A percentile compares a stretch with the other conserved stretches of the same genome.
These are phyloP conservation scores for Petunia hybrid DNA, from an alignment of 305 asterid species.

Conservation along the genomic window DNA sequence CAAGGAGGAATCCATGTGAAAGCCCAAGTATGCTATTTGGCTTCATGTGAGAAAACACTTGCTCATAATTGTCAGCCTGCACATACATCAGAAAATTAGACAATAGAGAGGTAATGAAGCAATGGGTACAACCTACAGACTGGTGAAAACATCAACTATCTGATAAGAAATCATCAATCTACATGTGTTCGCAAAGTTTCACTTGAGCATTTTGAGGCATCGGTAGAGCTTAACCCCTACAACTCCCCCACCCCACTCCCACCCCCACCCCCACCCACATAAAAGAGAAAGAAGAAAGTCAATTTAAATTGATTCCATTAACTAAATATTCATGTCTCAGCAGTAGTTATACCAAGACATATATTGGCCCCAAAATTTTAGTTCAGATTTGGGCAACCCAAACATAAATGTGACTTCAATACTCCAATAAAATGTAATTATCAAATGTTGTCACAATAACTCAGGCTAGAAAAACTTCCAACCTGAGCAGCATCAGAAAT, in stretches of 20 bases:
- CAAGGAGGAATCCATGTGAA: slow-evolving; percentile 96
- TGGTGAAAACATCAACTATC: not conserved
- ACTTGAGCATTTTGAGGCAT: slow-evolving; percentile 12
- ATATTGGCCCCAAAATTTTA: not conserved
- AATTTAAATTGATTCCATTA: not conserved
- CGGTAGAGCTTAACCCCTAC: not conserved
- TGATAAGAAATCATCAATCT: not conserved
- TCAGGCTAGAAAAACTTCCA: slow-evolving; percentile 27
- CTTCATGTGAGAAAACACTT: slow-evolving; percentile 87
- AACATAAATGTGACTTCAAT: slow-evolving; percentile 7
- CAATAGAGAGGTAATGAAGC: slow-evolving; percentile 12
- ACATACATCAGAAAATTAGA: slow-evolving; percentile 33
- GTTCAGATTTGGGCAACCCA: not conserved
- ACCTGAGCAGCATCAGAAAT: slow-evolving; percentile 99
- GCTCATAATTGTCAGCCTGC: slow-evolving; percentile 93
- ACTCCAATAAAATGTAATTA: not conserved
- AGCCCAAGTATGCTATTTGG: slow-evolving; percentile 95
- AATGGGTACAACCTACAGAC: not conserved
- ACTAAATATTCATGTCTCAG: not conserved
- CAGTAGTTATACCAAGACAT: not conserved
- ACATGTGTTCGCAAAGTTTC: not conserved
- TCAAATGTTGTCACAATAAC: slow-evolving; percentile 3
- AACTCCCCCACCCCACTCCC: not conserved
- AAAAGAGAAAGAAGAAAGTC: not conserved
- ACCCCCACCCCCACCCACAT: not conserved